Evolutionary conservation across 441 rosid species (phyloP), one percentile per base, ranked within the genome.

Genomic region (Sinapis alba): DNA sequence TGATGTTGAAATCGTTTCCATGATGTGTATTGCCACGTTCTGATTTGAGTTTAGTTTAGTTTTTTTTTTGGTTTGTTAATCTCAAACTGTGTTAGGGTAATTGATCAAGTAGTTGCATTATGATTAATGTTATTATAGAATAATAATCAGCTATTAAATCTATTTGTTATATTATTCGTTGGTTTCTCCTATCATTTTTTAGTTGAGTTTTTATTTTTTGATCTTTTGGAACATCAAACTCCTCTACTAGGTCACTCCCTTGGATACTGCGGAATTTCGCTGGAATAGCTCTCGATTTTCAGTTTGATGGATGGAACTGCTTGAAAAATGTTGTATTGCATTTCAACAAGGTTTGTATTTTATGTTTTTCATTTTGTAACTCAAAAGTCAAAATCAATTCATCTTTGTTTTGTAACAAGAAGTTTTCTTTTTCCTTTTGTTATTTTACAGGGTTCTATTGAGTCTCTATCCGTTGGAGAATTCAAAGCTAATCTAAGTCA

Each of bases 301-400:
- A 89, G 23, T 86, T 93, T 80, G 87, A 89, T 67, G 88, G 97
- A 69, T 96, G 99, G 99, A 93, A 88, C 79, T 88, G 96, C 76
- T 78, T 93, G 71, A 90, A 87, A 67, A 92, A 96, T 79, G 83
- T 93, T 19, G 83, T 84, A 69, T 85, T 96, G 77, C 90, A 84
- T 84, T 91, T 91, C 83, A 90, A 81, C 43, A 93, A 93, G 98
- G 98, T 93, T 76, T 65, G 56, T 53, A 15, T 61, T 2, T 4
- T 0, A 0, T 41, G 2, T n/a, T 34, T 5, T 41, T n/a, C 47
- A 41, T 38, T 38, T 38, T 4, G 1, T 38, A 38, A 38, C 47
- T 38, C 47, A 38, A 38, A 11, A 12, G 15, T 41, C 7, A 41
- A 41, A 13, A 41, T 41, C 47, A 32, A 8, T 32, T 32, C 38